A percentile compares a stretch with the other conserved stretches of the same genome.
These are phyloP conservation scores for Flaveria robusta DNA, from an alignment of 129 eudicot genomes.

Conservation along the genomic window DNA sequence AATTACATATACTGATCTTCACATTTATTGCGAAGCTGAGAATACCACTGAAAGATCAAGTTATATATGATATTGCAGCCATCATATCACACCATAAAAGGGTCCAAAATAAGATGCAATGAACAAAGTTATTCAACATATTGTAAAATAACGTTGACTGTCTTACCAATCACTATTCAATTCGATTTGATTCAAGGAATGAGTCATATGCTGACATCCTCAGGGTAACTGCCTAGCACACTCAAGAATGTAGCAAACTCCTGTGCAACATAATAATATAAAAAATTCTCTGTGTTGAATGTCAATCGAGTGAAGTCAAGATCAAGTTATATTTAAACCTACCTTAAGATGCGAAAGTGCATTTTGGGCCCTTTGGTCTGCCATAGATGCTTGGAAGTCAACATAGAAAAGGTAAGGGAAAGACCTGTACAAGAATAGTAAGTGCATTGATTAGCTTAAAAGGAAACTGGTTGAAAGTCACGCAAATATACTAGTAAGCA, in stretches of 20 bases:
- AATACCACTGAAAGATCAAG: neutral
- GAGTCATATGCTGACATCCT: slow-evolving; percentile 59
- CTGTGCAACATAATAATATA: slow-evolving; percentile 36
- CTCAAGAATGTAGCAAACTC: slow-evolving; percentile 91
- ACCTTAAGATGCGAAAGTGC: slow-evolving; percentile 91
- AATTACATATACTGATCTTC: neutral
- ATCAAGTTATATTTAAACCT: neutral
- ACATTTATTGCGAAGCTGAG: neutral
- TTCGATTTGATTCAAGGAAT: neutral
- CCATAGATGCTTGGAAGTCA: slow-evolving; percentile 99
- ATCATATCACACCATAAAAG: neutral
- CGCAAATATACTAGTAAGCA: neutral
- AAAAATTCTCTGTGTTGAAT: neutral
- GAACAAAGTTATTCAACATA: neutral
- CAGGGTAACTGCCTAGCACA: slow-evolving; percentile 95
- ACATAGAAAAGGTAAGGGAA: slow-evolving; percentile 90
- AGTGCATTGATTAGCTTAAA: neutral
- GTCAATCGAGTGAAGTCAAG: neutral
- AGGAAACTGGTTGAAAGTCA: too few species aligned
- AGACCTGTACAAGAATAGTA: slow-evolving; percentile 45
- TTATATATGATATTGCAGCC: neutral
- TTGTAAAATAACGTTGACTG: neutral
- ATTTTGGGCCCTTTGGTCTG: slow-evolving; percentile 89
- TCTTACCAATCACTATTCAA: slow-evolving; percentile 20
- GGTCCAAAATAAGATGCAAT: neutral